Evolutionary conservation across 2,329 filamentous ascomycete genomes (phyloP), one percentile per base, ranked within the genome.

Genomic region (Eutypa lata): DNA sequence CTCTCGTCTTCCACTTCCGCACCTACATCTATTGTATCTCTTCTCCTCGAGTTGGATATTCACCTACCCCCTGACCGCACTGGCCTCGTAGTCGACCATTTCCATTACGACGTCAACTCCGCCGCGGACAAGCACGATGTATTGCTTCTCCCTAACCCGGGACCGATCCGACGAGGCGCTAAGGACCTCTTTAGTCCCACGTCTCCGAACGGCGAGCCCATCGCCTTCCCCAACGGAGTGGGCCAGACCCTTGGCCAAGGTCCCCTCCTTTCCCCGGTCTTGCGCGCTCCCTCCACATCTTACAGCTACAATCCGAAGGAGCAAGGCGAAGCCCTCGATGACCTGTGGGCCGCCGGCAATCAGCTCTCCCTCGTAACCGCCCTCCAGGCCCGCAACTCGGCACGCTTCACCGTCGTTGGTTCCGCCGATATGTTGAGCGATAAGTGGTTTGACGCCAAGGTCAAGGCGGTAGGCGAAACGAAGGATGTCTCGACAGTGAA

Each of bases 231-330:
- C 19, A 84, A 82, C 62, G 85, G 86, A 49, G 83, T 91, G 52
- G 92, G 90, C 63, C 93, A 97, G 71, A 80, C 83, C 49, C 81
- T 99, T 47, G 92, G 93, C 61, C 81, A 87, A 60, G 82, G 88
- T 63, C 83, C 89, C 49, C 82, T 96, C 19, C 77, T 97, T 51
- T 81, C 87, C 18, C 91, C 94, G 16, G 82, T 99, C 60, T 75
- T 99, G 53, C 87, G 87, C 63, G 93, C 91, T 45, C 88, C 91
- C 19, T 76, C 80, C 61, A 96, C 91, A 10, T 89, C 92, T 56
- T 99, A 99, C 78, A 90, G 85, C 71, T 96, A 96, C 80, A 93
- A 94, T 73, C 87, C 90, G 51, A 95, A 95, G 79, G 91, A 97
- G 58, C 89, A 96, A 66, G 71, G 76, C 40, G 83, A 84, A 47